phyloP scores from a whole-genome alignment of 345 rosid genomes.

The Geranium brycei region DNA sequence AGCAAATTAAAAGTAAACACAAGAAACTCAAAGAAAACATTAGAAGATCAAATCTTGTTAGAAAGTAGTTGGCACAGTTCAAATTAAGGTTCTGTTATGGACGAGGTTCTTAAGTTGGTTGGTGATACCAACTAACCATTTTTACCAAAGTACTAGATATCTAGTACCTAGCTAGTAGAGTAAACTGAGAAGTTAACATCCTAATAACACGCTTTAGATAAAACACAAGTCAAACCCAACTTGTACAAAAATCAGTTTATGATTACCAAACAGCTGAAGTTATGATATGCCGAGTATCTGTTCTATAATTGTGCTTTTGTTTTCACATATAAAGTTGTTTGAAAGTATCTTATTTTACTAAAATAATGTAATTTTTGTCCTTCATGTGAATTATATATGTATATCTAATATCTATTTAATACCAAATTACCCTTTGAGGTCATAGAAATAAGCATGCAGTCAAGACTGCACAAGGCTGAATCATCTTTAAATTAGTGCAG shows the following conservation, averaged over 20 bases:
- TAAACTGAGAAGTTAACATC: not conserved
- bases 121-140: not conserved
- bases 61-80: not conserved
- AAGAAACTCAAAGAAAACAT: no score
- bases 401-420: no score
- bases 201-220: not conserved
- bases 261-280: not conserved
- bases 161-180: not conserved
- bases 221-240: not conserved
- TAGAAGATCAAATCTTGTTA: not conserved
- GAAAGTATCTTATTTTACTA: no score
- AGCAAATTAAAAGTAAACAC: not conserved
- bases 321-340: no score
- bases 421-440: no score
- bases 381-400: no score
- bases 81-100: not conserved
- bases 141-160: not conserved
- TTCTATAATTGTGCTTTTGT: no score
- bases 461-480: not conserved
- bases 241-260: not conserved
- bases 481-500: not conserved
- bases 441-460: not conserved
- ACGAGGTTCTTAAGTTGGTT: not conserved
- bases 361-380: no score
- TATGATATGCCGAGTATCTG: no score